These are phyloP conservation scores for Erysiphe pulchra DNA, from an alignment of 2,329 filamentous ascomycete species.

Conservation along the genomic window DNA sequence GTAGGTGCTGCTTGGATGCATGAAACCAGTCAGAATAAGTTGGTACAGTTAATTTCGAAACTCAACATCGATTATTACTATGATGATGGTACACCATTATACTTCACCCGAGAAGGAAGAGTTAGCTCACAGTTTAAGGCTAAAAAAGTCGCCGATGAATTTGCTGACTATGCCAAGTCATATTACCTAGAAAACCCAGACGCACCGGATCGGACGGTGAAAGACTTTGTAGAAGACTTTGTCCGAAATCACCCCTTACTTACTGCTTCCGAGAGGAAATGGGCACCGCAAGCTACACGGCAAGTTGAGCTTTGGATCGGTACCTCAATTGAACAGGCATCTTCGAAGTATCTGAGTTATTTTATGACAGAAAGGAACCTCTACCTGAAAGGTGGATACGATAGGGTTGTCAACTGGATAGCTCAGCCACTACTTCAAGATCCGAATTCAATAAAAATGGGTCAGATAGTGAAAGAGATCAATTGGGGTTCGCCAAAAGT, in stretches of 20 bases:
- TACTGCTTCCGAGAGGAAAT: constrained; percentile 17
- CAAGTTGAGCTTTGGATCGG: constrained; percentile 20
- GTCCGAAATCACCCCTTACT: constrained; percentile 17
- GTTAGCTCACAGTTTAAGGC: constrained; percentile 20
- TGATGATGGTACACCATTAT: constrained; percentile 18
- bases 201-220: constrained; percentile 16
- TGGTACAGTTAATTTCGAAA: constrained; percentile 18
- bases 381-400: no score
- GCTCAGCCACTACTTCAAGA: no score
- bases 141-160: constrained; percentile 21
- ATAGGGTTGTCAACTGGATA: no score
- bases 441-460: no score
- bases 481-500: no score
- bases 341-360: constrained; percentile 18
- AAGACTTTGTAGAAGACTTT: constrained; percentile 17
- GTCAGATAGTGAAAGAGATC: no score
- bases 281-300: constrained; percentile 19
- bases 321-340: constrained; percentile 17
- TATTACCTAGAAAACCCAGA: constrained; percentile 17
- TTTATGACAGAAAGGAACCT: constrained; percentile 12
- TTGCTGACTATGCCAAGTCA: constrained; percentile 18
- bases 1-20: constrained; percentile 7
- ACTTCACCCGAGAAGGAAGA: constrained; percentile 18
- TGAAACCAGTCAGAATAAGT: constrained; percentile 19
- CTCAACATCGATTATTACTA: constrained; percentile 20